Percentiles rank a stretch among this genome's conserved stretches.
These are phyloP conservation scores for Penicillium cataractarum DNA, from an alignment of 495 filamentous ascomycete species.

Conservation along the genomic window DNA sequence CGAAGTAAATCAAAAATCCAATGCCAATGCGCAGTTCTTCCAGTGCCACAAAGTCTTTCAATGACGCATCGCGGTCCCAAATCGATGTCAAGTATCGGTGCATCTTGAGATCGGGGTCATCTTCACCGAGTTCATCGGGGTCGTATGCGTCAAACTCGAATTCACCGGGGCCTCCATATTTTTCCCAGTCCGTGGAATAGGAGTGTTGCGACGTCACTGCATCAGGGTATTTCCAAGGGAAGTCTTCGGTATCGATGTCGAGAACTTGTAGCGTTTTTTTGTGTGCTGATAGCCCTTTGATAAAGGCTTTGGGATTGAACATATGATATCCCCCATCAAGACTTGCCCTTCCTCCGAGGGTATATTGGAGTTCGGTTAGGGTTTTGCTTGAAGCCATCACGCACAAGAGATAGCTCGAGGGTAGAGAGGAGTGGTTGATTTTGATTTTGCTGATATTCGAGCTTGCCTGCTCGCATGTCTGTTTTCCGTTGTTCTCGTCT, in stretches of 20 bases:
- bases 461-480: not conserved
- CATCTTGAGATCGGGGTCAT: not conserved
- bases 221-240: not conserved
- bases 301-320: not conserved
- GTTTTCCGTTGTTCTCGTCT: not conserved
- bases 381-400: not conserved
- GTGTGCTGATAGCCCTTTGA: not conserved
- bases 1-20: not conserved
- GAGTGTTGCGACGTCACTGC: not conserved
- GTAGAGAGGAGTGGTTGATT: not conserved
- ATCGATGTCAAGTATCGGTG: not conserved
- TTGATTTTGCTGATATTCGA: not conserved
- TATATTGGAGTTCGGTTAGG: not conserved
- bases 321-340: not conserved
- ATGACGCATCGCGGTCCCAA: not conserved
- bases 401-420: not conserved
- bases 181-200: not conserved
- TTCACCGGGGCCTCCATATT: not conserved
- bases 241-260: not conserved
- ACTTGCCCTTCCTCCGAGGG: not conserved
- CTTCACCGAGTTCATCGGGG: not conserved
- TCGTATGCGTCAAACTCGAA: not conserved
- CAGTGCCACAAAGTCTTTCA: not conserved
- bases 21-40: not conserved
- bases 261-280: not conserved